These are phyloP conservation scores for Sarocladium brachiariae DNA, from an alignment of 2,329 filamentous ascomycete genomes.

Conservation along the genomic window DNA sequence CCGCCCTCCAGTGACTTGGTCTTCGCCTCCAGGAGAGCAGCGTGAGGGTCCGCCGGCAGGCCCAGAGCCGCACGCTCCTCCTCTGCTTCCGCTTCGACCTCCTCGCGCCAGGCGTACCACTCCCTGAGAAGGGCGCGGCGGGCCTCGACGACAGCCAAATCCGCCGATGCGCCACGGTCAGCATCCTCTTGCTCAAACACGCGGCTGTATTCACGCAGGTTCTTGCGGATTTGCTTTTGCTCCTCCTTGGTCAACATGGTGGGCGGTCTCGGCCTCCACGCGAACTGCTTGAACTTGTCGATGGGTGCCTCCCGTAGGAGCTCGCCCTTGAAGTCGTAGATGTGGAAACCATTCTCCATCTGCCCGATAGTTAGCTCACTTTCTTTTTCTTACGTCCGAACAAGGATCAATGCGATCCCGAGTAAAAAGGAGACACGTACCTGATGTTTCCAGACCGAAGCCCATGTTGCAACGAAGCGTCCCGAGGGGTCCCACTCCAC, in stretches of 20 bases:
- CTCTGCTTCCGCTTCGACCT: conserved; percentile 61
- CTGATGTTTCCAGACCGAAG: conserved; percentile 90
- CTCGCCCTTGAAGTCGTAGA: conserved; percentile 94
- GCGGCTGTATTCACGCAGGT: conserved; percentile 92
- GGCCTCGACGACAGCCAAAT: conserved; percentile 86
- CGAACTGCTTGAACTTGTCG: conserved; percentile 96
- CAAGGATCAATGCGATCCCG: too few relatives aligned
- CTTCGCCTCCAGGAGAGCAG: conserved; percentile 53
- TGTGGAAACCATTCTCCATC: conserved; percentile 99
- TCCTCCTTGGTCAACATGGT: conserved; percentile 95
- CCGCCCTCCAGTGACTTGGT: conserved; percentile 41
- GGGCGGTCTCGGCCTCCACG: conserved; percentile 86
- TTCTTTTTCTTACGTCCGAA: too few relatives aligned
- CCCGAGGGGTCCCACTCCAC: conserved; percentile 98
- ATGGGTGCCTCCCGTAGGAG: conserved; percentile 83
- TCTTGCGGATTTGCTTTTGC: conserved; percentile 97
- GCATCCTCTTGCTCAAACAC: conserved; percentile 93
- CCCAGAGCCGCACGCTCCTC: conserved; percentile 66
- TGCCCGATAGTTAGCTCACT: conserved; percentile 32
- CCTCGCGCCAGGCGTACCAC: conserved; percentile 79
- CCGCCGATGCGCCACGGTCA: conserved; percentile 87
- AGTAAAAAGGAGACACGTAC: conserved; percentile 47
- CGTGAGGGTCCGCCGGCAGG: conserved; percentile 58
- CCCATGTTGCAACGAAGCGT: conserved; percentile 87
- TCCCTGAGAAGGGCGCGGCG: conserved; percentile 77